These are phyloP conservation scores for Camellia oleifera DNA, from an alignment of 179 eudicot genomes.

Conservation along the genomic window DNA sequence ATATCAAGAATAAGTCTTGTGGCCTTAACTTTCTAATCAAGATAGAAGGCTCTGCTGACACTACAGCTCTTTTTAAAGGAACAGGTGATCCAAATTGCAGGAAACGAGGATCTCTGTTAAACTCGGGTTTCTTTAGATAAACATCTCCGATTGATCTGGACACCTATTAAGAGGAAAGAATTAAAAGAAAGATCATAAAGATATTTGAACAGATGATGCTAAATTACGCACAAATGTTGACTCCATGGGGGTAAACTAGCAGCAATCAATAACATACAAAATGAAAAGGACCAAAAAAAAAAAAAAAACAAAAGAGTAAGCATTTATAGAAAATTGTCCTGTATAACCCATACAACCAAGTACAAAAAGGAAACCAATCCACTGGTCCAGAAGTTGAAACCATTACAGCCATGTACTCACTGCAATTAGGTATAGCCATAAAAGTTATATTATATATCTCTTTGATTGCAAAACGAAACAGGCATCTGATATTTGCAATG, in stretches of 20 bases:
- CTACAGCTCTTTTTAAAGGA: slow-evolving; percentile 38
- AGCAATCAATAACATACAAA: background rate
- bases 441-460: background rate
- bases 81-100: slow-evolving; percentile 33
- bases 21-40: slow-evolving; percentile 36
- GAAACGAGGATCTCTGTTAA: slow-evolving; percentile 31
- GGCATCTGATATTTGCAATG: background rate
- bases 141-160: slow-evolving; percentile 58
- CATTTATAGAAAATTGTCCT: background rate
- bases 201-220: background rate
- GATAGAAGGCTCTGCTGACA: slow-evolving; percentile 50
- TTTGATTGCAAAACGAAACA: background rate
- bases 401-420: background rate
- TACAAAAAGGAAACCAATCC: background rate
- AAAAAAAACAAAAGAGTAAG: background rate
- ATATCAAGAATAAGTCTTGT: slow-evolving; percentile 44
- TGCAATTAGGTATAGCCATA: background rate
- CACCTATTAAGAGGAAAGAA: slow-evolving; percentile 31
- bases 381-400: background rate
- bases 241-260: background rate
- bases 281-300: too few species aligned
- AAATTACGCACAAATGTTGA: background rate
- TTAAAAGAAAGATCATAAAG: background rate
- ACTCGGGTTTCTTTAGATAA: slow-evolving; percentile 45
- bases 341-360: background rate